phyloP scores from a whole-genome alignment of 2,329 filamentous ascomycete species.

The Amesomyces nigricolor region DNA sequence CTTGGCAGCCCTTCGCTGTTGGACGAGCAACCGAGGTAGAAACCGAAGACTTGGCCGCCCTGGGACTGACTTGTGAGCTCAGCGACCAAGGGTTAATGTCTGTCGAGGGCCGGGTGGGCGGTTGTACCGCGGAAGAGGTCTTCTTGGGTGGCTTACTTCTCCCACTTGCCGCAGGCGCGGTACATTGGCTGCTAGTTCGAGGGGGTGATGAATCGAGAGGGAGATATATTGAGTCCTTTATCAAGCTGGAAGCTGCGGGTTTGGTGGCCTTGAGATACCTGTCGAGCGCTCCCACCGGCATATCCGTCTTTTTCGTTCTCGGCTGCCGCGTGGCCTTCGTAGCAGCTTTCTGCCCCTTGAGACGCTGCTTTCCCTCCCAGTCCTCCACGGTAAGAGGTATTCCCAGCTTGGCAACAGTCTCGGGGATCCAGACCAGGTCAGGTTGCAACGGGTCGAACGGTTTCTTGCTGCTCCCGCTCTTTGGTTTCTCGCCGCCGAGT shows the following conservation, averaged over 20 bases:
- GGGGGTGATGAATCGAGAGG: conserved; percentile 1
- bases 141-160: conserved; percentile 30
- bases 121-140: conserved; percentile 5
- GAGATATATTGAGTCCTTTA: conserved; percentile 7
- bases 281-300: conserved; percentile 33
- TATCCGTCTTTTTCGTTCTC: conserved; percentile 23
- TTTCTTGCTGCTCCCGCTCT: conserved; percentile 28
- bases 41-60: conserved; percentile 19
- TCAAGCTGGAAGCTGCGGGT: conserved; percentile 12
- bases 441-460: conserved; percentile 60
- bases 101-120: conserved; percentile 23
- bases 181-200: not conserved
- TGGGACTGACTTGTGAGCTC: conserved; percentile 34
- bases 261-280: conserved; percentile 37
- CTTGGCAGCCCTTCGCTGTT: conserved; percentile 2
- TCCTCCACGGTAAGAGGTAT: conserved; percentile 59
- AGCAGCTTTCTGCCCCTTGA: conserved; percentile 26
- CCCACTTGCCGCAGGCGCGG: conserved; percentile 2
- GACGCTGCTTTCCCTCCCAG: conserved; percentile 48
- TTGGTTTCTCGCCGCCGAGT: conserved; percentile 23
- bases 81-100: conserved; percentile 38
- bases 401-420: conserved; percentile 57
- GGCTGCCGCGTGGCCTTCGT: conserved; percentile 19
- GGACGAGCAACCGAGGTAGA: conserved; percentile 2
- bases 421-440: conserved; percentile 64